Evolutionary conservation across 495 filamentous ascomycete genomes (phyloP).

Genomic region (Trichoderma parareesei): DNA sequence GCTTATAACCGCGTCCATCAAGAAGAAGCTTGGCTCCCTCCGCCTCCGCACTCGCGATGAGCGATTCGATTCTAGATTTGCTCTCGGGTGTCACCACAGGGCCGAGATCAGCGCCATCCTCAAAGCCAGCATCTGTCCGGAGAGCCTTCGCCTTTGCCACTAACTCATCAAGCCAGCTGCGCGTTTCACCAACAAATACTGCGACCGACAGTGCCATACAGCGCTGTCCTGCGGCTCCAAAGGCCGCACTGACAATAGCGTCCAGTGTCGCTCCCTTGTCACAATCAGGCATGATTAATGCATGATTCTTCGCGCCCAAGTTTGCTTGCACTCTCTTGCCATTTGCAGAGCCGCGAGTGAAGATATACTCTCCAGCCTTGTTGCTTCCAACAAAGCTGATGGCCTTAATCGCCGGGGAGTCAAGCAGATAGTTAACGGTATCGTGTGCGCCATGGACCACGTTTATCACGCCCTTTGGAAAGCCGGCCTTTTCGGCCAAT

Average conservation of each 20-base stretch:
- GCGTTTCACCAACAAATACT: conserved; percentile 89
- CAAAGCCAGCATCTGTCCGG: conserved; percentile 90
- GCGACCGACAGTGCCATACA: conserved; percentile 95
- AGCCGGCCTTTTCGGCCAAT: conserved; percentile 80
- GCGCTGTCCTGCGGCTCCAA: conserved; percentile 91
- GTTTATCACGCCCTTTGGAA: conserved; percentile 90
- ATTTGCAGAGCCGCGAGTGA: conserved; percentile 79
- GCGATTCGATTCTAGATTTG: conserved; percentile 76
- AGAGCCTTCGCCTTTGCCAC: conserved; percentile 83
- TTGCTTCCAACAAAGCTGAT: conserved; percentile 95
- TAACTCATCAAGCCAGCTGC: conserved; percentile 84
- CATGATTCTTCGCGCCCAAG: conserved; percentile 96
- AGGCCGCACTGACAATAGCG: conserved; percentile 88
- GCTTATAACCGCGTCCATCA: conserved; percentile 83
- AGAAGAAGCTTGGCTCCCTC: conserved; percentile 91
- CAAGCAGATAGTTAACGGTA: conserved; percentile 94
- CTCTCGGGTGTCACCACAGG: conserved; percentile 88
- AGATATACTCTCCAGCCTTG: conserved; percentile 96
- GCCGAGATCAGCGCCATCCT: conserved; percentile 85
- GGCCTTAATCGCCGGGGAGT: conserved; percentile 92
- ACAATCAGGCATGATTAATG: conserved; percentile 85
- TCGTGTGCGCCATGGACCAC: conserved; percentile 83
- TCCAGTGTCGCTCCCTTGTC: conserved; percentile 97
- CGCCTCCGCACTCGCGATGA: conserved; percentile 82
- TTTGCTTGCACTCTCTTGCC: conserved; percentile 91